Evolutionary conservation across 2,329 filamentous ascomycete species (phyloP).

Genomic region (Aspergillus sp.): DNA sequence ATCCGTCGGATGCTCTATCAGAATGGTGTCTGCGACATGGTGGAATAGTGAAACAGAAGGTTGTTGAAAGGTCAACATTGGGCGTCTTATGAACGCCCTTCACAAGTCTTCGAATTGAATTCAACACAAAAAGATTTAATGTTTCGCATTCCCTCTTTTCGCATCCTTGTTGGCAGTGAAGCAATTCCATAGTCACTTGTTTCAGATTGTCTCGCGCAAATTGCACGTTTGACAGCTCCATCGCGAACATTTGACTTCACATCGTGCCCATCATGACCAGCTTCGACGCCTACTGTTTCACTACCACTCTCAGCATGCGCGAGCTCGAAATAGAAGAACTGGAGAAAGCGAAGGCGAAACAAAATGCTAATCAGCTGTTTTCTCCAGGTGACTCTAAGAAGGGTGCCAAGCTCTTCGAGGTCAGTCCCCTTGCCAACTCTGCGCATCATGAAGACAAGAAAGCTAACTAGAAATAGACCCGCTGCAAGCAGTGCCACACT

Average conservation of each 20-base stretch:
- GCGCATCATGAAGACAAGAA: not conserved
- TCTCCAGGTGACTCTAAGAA: slow-evolving; percentile 82
- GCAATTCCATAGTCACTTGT: not conserved
- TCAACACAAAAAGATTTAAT: not conserved
- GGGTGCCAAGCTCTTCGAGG: slow-evolving; percentile 98
- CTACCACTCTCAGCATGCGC: slow-evolving; percentile 24
- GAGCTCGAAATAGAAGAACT: slow-evolving; percentile 23
- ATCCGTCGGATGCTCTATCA: not conserved
- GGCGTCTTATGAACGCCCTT: not conserved
- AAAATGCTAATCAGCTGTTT: slow-evolving; percentile 28
- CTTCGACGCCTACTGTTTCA: slow-evolving; percentile 25
- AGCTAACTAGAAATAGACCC: slow-evolving; percentile 56
- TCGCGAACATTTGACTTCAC: not conserved
- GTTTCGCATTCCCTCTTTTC: not conserved
- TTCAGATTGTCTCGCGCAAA: not conserved
- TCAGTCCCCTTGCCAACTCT: slow-evolving; percentile 27
- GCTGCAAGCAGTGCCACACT: slow-evolving; percentile 98
- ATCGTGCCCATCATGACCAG: slow-evolving; percentile 23
- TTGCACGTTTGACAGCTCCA: not conserved
- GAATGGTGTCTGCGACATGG: not conserved
- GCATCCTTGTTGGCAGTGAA: not conserved
- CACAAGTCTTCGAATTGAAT: not conserved
- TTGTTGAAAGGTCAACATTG: not conserved
- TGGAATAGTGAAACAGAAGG: not conserved
- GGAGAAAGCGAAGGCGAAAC: slow-evolving; percentile 14